Percentiles rank a stretch among this genome's conserved stretches.
phyloP scores from a whole-genome alignment of 768 basidiomycete genomes.

The Tubosaeta sp. region DNA sequence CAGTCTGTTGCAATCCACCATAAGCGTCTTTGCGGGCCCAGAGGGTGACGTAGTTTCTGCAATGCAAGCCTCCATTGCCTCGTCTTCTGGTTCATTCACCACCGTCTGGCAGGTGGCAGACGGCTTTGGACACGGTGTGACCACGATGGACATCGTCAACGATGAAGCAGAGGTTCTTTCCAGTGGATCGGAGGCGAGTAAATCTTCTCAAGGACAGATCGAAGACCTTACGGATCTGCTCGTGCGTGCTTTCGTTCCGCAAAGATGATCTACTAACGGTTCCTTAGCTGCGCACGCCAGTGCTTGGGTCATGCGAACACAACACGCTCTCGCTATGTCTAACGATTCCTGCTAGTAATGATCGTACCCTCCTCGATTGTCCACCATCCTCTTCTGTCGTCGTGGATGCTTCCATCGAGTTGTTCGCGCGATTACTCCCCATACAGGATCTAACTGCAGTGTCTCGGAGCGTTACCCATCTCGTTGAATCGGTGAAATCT shows the following conservation, averaged over 20 bases:
- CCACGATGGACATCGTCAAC: constrained; percentile 55
- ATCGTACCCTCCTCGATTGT: constrained; percentile 51
- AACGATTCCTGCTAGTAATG: constrained; percentile 39
- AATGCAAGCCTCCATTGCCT: constrained; percentile 88
- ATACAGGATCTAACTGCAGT: constrained; percentile 65
- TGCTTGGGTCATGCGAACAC: constrained; percentile 82
- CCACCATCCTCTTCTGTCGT: constrained; percentile 78
- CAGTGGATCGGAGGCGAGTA: constrained; percentile 27
- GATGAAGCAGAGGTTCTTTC: constrained; percentile 33
- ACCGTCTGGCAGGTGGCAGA: constrained; percentile 84
- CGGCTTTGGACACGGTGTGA: constrained; percentile 90
- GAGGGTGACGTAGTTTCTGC: constrained; percentile 81
- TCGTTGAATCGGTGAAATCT: constrained; percentile 66
- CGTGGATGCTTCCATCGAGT: constrained; percentile 83
- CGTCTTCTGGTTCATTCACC: constrained; percentile 77
- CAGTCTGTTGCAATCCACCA: constrained; percentile 73
- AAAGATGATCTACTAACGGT: neutral
- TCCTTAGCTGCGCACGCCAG: constrained; percentile 51
- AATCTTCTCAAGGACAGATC: constrained; percentile 71
- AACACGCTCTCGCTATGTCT: constrained; percentile 74
- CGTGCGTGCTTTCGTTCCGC: constrained; percentile 41
- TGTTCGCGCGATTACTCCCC: constrained; percentile 78
- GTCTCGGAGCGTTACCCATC: constrained; percentile 49
- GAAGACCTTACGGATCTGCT: constrained; percentile 76
- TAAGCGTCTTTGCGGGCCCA: constrained; percentile 79